Conservation (phyloP, 129 eudicot species). For the Dittrichia graveolens region DNA sequence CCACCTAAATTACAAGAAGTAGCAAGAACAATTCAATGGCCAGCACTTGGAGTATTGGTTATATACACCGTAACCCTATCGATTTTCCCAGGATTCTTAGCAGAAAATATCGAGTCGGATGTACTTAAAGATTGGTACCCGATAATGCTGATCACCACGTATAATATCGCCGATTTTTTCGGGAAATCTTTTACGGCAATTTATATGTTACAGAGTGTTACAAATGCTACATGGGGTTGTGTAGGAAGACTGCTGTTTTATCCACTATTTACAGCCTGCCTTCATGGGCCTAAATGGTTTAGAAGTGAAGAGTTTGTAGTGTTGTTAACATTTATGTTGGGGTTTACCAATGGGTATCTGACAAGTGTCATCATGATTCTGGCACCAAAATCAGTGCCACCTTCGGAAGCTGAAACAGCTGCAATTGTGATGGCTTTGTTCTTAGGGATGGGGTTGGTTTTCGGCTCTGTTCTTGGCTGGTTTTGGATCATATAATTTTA, state of each 20-base stretch:
- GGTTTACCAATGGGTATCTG: conserved; percentile 68
- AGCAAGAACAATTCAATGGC: conserved; percentile 49
- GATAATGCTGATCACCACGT: conserved; percentile 54
- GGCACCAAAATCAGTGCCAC: conserved; percentile 67
- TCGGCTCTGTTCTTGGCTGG: conserved; percentile 74
- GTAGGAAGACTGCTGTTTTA: conserved; percentile 57
- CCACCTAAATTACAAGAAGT: conserved; percentile 45
- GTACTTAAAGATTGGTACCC: conserved; percentile 79
- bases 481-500: conserved; percentile 55
- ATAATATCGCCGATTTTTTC: conserved; percentile 58
- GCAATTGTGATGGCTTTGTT: conserved; percentile 68
- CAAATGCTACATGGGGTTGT: conserved; percentile 65
- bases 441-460: conserved; percentile 64
- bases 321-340: conserved; percentile 60
- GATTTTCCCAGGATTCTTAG: conserved; percentile 69
- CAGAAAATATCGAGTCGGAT: conserved; percentile 60
- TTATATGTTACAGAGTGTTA: conserved; percentile 33
- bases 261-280: conserved; percentile 60
- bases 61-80: conserved; percentile 70
- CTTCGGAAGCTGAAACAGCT: conserved; percentile 59
- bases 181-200: conserved; percentile 63
- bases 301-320: conserved; percentile 54
- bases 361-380: conserved; percentile 75
- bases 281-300: conserved; percentile 71
- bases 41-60: conserved; percentile 57